These are phyloP conservation scores for Ogataea haglerorum DNA, from an alignment of 805 yeast genomes.

Conservation along the genomic window DNA sequence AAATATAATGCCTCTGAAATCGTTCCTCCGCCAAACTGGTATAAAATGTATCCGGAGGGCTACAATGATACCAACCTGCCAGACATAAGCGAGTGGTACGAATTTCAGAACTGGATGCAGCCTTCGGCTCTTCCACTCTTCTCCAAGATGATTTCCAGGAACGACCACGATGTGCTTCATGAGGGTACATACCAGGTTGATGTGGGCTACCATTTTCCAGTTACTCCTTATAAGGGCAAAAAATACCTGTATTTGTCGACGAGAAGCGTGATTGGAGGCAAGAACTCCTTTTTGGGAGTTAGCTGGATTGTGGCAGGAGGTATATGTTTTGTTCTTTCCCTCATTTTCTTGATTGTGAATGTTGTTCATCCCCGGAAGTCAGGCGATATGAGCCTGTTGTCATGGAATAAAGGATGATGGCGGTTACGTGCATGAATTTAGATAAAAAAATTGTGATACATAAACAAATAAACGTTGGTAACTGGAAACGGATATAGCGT, in stretches of 20 bases:
- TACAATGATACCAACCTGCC: conserved; percentile 69
- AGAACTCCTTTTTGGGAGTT: conserved; percentile 67
- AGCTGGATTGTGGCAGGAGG: conserved; percentile 76
- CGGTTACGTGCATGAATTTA: neutral
- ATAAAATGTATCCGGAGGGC: conserved; percentile 65
- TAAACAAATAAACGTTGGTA: conserved; percentile 3
- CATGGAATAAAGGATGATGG: conserved; percentile 59
- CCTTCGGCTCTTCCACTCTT: conserved; percentile 71
- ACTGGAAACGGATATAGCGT: conserved; percentile 4
- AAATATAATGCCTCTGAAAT: conserved; percentile 55
- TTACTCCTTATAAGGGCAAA: conserved; percentile 60
- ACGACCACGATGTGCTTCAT: conserved; percentile 50
- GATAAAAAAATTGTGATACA: conserved; percentile 5
- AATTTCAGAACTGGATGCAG: conserved; percentile 84
- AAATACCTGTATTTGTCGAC: conserved; percentile 67
- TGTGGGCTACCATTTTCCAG: conserved; percentile 79
- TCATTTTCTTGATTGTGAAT: conserved; percentile 51
- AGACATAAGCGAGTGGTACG: conserved; percentile 62
- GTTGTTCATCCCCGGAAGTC: conserved; percentile 63
- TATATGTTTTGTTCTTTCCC: conserved; percentile 56
- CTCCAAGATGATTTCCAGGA: conserved; percentile 62
- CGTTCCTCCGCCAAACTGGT: conserved; percentile 86
- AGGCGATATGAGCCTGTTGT: conserved; percentile 67
- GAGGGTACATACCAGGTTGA: conserved; percentile 62
- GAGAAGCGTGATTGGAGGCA: conserved; percentile 72